These are phyloP conservation scores for Nematodospora anomalae DNA, from an alignment of 1,139 yeast genomes.

Conservation along the genomic window DNA sequence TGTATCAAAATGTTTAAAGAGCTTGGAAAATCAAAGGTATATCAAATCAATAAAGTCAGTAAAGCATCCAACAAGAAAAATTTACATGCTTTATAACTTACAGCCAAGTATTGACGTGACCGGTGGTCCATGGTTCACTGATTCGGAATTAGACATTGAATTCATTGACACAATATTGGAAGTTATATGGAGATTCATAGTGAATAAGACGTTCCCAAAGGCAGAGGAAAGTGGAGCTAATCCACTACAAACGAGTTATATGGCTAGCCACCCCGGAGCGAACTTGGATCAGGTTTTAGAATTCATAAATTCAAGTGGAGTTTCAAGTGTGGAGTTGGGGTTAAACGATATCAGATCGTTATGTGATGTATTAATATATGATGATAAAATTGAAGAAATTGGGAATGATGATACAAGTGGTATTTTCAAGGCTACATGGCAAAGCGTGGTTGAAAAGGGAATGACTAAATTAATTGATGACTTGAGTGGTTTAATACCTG, in stretches of 20 bases:
- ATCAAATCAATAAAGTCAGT: conserved; percentile 91
- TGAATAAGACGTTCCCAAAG: conserved; percentile 71
- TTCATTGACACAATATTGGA: conserved; percentile 82
- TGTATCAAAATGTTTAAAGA: conserved; percentile 80
- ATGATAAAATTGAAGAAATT: conserved; percentile 76
- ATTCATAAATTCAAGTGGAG: conserved; percentile 71
- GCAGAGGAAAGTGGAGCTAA: conserved; percentile 43
- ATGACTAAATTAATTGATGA: conserved; percentile 21
- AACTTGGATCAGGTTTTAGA: conserved; percentile 70
- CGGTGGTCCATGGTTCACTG: conserved; percentile 99
- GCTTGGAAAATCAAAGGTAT: conserved; percentile 77
- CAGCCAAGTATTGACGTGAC: conserved; percentile 96
- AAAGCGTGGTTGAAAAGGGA: conserved; percentile 62
- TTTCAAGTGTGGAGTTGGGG: conserved; percentile 79
- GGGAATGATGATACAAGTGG: conserved; percentile 42
- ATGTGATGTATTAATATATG: conserved; percentile 85
- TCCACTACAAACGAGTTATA: conserved; percentile 41
- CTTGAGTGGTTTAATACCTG: conserved; percentile 7
- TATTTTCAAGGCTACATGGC: conserved; percentile 60
- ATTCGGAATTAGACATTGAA: conserved; percentile 90
- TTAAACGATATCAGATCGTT: conserved; percentile 73
- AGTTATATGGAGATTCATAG: conserved; percentile 86
- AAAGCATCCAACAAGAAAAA: conserved; percentile 93
- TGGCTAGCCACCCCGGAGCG: conserved; percentile 62
- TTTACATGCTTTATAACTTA: conserved; percentile 88